phyloP scores from a whole-genome alignment of 495 filamentous ascomycete species.

The Friedmanniomyces simplex region DNA sequence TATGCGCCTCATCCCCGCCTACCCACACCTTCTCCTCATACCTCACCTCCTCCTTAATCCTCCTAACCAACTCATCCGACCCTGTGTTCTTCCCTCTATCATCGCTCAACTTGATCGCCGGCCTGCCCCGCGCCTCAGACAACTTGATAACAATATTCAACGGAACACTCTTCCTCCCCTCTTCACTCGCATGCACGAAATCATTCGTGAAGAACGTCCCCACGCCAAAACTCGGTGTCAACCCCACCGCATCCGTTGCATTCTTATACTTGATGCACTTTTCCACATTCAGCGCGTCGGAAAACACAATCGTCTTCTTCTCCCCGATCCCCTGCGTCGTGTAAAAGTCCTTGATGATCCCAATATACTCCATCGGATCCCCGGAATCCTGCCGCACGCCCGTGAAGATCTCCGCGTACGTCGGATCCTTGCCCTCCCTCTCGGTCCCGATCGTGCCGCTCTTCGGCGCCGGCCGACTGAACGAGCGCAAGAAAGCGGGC shows the following conservation, averaged over 20 bases:
- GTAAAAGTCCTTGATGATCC: constrained; percentile 79
- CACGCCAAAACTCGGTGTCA: constrained; percentile 79
- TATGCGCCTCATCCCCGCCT: constrained; percentile 68
- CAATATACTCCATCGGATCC: constrained; percentile 72
- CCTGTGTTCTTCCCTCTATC: constrained; percentile 96
- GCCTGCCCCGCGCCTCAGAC: constrained; percentile 66
- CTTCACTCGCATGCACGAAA: constrained; percentile 50
- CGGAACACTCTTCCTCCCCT: constrained; percentile 66
- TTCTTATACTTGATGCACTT: constrained; percentile 81
- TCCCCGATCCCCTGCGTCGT: constrained; percentile 61
- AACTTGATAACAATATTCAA: constrained; percentile 98
- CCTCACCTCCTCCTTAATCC: constrained; percentile 74
- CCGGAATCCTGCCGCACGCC: constrained; percentile 94
- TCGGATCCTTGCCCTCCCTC: constrained; percentile 27
- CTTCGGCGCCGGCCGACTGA: constrained; percentile 47
- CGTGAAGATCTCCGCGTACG: constrained; percentile 76
- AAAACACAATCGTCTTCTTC: constrained; percentile 92
- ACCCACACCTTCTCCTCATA: constrained; percentile 79
- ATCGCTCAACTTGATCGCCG: constrained; percentile 91
- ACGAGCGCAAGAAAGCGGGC: constrained; percentile 74
- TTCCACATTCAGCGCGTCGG: constrained; percentile 86
- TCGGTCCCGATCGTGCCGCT: constrained; percentile 8
- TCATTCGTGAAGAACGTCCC: constrained; percentile 93
- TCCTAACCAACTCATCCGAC: constrained; percentile 61
- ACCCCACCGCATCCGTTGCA: constrained; percentile 66